A percentile compares a stretch with the other conserved stretches of the same genome.
Evolutionary conservation across 2,329 filamentous ascomycete genomes (phyloP).

Genomic region (Aspergillus fijiensis): DNA sequence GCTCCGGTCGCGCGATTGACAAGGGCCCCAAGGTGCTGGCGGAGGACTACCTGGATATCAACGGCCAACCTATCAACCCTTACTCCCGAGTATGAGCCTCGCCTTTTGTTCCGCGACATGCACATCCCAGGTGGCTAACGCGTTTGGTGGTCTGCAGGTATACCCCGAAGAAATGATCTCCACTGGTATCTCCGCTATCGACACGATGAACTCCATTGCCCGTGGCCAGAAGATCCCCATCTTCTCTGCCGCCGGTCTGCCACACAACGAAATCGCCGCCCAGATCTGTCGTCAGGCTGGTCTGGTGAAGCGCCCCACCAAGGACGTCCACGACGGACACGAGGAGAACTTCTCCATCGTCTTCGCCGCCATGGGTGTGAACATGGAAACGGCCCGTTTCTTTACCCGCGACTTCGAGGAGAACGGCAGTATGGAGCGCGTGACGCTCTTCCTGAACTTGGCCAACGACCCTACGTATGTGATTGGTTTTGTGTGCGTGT

Average conservation of each 20-base stretch:
- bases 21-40: slow-evolving; percentile 98
- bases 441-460: slow-evolving; percentile 97
- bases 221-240: slow-evolving; percentile 99
- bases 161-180: slow-evolving; percentile 99
- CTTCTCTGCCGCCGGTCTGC: slow-evolving; percentile 96
- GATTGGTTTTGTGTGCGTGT: neutral
- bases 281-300: slow-evolving; percentile 98
- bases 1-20: slow-evolving; percentile 95
- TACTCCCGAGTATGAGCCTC: slow-evolving; percentile 75
- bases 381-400: slow-evolving; percentile 97
- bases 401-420: slow-evolving; percentile 99
- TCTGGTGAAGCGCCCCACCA: slow-evolving; percentile 87
- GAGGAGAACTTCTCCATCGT: slow-evolving; percentile 99
- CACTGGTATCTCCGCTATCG: slow-evolving; percentile 97
- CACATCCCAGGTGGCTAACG: slow-evolving; percentile 10
- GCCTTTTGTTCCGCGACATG: neutral
- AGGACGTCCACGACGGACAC: slow-evolving; percentile 93
- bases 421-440: slow-evolving; percentile 97
- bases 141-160: slow-evolving; percentile 56
- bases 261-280: slow-evolving; percentile 98
- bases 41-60: slow-evolving; percentile 98
- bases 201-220: slow-evolving; percentile 97
- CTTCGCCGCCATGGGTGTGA: slow-evolving; percentile 99
- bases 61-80: slow-evolving; percentile 97
- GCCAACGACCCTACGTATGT: slow-evolving; percentile 96